Conservation (phyloP, 306 rosid species). For the Ochetophila trinervis region DNA sequence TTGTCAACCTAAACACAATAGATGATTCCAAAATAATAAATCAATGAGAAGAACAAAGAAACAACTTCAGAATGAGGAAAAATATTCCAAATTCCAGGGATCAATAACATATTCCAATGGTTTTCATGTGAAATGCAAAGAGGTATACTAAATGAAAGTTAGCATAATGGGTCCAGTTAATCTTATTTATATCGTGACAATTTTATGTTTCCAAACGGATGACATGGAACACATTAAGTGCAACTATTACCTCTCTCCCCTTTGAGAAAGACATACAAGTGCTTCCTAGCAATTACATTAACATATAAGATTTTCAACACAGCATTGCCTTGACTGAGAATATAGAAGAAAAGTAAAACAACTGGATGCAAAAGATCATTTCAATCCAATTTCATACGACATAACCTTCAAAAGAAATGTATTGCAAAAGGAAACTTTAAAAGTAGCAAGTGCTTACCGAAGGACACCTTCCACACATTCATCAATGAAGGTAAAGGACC, state of each 20-base stretch:
- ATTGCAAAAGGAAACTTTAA: slow-evolving; percentile 1
- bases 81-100: not conserved
- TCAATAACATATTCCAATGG: not conserved
- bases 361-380: not conserved
- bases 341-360: too few relatives aligned
- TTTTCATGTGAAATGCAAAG: slow-evolving; percentile 7
- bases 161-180: not conserved
- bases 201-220: not conserved
- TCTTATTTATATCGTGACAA: not conserved
- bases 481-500: slow-evolving; percentile 97
- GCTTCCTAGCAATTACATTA: not conserved
- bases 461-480: slow-evolving; percentile 99
- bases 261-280: not conserved
- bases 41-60: slow-evolving; percentile 12
- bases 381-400: not conserved
- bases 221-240: not conserved
- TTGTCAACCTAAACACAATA: slow-evolving; percentile 64
- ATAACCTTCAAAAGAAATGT: not conserved
- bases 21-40: not conserved
- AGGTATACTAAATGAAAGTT: not conserved
- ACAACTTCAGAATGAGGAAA: not conserved
- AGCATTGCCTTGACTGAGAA: too few relatives aligned
- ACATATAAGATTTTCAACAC: too few relatives aligned
- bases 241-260: not conserved
- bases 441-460: slow-evolving; percentile 46